Percentiles rank a stretch among this genome's conserved stretches.
Conservation (phyloP, 2,329 filamentous ascomycete species). For the Fusarium palustre region DNA sequence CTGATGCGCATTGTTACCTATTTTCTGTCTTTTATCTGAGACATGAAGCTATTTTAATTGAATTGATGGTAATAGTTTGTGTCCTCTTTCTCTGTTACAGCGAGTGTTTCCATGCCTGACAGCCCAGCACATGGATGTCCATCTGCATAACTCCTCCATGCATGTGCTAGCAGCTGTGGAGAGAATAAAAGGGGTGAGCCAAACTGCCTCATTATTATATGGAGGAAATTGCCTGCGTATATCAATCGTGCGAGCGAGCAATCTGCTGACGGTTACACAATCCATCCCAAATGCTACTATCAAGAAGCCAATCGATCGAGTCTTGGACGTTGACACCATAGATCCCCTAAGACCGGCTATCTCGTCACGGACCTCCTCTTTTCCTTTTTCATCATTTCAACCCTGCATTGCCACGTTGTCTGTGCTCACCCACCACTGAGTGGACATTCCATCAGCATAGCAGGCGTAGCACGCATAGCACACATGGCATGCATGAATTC, state of each 20-base stretch:
- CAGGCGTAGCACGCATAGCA: background rate
- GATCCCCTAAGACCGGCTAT: conserved; percentile 32
- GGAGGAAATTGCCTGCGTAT: background rate
- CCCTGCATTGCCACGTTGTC: conserved; percentile 47
- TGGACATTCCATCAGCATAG: background rate
- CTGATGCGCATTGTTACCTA: too few species aligned
- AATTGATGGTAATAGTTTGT: background rate
- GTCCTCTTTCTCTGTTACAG: background rate
- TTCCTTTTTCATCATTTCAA: conserved; percentile 28
- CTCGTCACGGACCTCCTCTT: conserved; percentile 38
- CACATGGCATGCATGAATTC: background rate
- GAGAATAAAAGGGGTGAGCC: conserved; percentile 29
- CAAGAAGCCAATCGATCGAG: background rate
- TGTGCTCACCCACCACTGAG: conserved; percentile 18
- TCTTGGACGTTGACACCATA: background rate
- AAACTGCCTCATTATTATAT: background rate
- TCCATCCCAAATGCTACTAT: background rate
- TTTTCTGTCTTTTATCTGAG: background rate
- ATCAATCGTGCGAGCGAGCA: background rate
- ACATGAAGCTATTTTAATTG: background rate
- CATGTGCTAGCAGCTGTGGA: conserved; percentile 18
- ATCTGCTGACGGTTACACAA: conserved; percentile 10
- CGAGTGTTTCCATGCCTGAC: background rate
- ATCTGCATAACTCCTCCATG: conserved; percentile 4
- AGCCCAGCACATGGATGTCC: background rate